Base-by-base conservation (phyloP, 345 rosid species). In the Gossypium ekmanianum region DNA sequence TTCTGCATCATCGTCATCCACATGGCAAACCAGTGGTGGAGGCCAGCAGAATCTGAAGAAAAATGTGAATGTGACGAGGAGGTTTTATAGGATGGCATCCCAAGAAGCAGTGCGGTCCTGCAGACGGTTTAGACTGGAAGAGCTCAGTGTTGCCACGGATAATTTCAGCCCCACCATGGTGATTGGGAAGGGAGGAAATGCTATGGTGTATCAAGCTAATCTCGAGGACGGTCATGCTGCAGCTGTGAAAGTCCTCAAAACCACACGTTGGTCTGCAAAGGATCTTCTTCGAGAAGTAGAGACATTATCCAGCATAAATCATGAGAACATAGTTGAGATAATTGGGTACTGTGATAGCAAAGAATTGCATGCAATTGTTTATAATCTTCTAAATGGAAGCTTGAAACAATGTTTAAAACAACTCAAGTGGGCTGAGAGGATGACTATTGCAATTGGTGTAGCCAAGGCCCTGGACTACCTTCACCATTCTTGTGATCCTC, bases 391-490 rank as follows among this genome's bases (percentile, higher is more conserved):
- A 11, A 41, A 24, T 6, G 83, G 82, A 71, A 83, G 82, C 73
- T 74, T 85, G 78, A 81, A 80, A 61, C 80, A 79, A 47, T 54
- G 61, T 68, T 24, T 79, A 70, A 78, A 43, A 76, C 77, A 65
- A 62, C 81, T 83, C 45, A 62, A 54, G 43, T 83, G 86, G 85
- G 68, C 51, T 14, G 82, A 81, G 76, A 71, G 82, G 67, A 75
- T 85, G 78, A 73, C 45, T 39, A 74, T 81, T 2, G 83, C 88
- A 27, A 73, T 76, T 68, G 85, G 88, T n/a, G 72, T 83, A 51
- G 87, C 84, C 11, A 80, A 81, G 78, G 88, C 85, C 5, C 71
- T 85, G 68, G 82, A 80, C 3, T 76, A 83, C 58, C 85, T 85
- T 74, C 84, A 81, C 73, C 81, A 79, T 70, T 67, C 63, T 56